Percentiles rank a stretch among this genome's conserved stretches.
These are phyloP conservation scores for Chenopodium album DNA, from an alignment of 148 eudicot genomes.

Conservation along the genomic window DNA sequence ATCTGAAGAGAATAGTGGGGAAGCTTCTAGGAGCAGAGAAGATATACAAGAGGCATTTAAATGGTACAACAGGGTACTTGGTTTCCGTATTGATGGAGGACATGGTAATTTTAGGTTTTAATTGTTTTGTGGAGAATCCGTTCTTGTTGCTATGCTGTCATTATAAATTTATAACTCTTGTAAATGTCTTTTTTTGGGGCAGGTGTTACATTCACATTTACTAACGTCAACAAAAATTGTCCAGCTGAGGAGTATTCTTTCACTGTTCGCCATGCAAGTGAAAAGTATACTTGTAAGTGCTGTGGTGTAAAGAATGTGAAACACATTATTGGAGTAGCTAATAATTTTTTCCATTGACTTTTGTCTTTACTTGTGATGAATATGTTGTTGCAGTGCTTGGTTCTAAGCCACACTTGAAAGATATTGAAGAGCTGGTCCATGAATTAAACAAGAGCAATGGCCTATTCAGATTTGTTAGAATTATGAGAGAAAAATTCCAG, in stretches of 20 bases:
- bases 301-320: not conserved
- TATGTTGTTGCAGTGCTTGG: conserved; percentile 60
- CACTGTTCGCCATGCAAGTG: conserved; percentile 68
- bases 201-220: conserved; percentile 85
- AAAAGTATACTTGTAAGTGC: conserved; percentile 68
- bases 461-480: conserved; percentile 70
- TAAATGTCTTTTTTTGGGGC: conserved; percentile 20
- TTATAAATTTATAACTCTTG: conserved; percentile 13
- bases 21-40: conserved; percentile 40
- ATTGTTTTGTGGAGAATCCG: not conserved
- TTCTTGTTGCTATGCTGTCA: not conserved
- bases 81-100: conserved; percentile 81
- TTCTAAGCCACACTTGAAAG: conserved; percentile 60
- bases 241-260: conserved; percentile 70
- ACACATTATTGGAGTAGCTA: not conserved
- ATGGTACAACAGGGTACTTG: conserved; percentile 90
- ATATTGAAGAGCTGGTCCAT: conserved; percentile 42
- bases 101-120: conserved; percentile 50
- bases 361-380: conserved; percentile 2
- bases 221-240: conserved; percentile 51
- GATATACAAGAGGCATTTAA: conserved; percentile 70
- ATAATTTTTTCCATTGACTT: not conserved
- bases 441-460: conserved; percentile 67
- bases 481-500: conserved; percentile 80
- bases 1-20: conserved; percentile 49